Base-by-base conservation (phyloP, 31 red algal species). In the Bonnemaisonia californica region DNA sequence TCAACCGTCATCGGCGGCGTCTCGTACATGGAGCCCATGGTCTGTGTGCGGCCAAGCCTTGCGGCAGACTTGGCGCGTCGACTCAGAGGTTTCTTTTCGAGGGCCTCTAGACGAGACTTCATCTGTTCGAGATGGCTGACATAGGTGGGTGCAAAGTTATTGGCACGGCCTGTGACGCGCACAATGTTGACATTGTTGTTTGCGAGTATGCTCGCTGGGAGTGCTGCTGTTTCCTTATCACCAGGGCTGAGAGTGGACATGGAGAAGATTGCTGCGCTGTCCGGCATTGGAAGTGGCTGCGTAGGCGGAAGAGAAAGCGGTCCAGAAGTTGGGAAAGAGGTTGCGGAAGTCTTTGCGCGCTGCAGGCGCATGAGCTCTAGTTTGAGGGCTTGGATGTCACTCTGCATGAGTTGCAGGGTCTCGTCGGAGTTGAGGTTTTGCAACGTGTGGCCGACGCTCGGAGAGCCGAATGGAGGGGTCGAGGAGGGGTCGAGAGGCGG, bases 1-100 rank as follows among this genome's bases (percentile, higher is more conserved):
- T 87, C 74, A n/a, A 19, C 74, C 55, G 12, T 22, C 12, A 47
- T 13, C 66, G 19, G 21, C 21, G 28, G 54, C 30, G 62, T 8
- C 40, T 87, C 83, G 74, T 87, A 87, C 83, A 87, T 78, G 67
- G 83, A 87, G 73, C 83, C 62, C 83, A 87, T 87, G 58, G 83
- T 87, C 34, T 87, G 83, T 2, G 83, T 87, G 16, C 83, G 71
- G 62, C 83, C 83, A 19, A 87, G 73, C 8, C 83, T 39, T 3
- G 83, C 83, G 5, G 83, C 83, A 13, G 83, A 87, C 61, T 87
- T 87, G 45, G 83, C 73, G n/a, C 83, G 71, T 9, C 83, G 36
- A 30, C 71, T 68, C 11, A 89, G 76, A n/a, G 85, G 85, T 33
- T 81, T 80, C 64, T 75, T 80, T 62, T 89, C 85, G 34, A 89